These are phyloP conservation scores for Gossypium turneri DNA, from an alignment of 345 rosid species.

Conservation along the genomic window DNA sequence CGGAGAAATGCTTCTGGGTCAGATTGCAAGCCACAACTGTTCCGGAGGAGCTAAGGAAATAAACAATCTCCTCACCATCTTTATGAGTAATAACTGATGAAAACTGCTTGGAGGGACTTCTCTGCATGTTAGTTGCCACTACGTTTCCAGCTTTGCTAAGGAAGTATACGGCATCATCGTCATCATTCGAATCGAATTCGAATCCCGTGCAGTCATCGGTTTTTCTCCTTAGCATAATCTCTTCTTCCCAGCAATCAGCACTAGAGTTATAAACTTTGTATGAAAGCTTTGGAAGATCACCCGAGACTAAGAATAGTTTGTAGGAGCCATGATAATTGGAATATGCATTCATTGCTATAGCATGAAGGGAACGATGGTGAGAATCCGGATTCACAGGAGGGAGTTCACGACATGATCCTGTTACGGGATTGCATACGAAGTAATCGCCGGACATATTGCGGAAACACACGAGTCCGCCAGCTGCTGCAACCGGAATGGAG, in stretches of 20 bases:
- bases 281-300: slow-evolving; percentile 56
- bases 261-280: slow-evolving; percentile 48
- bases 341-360: slow-evolving; percentile 53
- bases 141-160: slow-evolving; percentile 76
- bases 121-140: slow-evolving; percentile 69
- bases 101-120: slow-evolving; percentile 86
- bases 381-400: slow-evolving; percentile 33
- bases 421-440: slow-evolving; percentile 61
- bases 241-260: slow-evolving; percentile 54
- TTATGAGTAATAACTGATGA: slow-evolving; percentile 59
- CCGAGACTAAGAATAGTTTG: slow-evolving; percentile 59
- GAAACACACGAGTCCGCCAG: slow-evolving; percentile 64
- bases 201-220: slow-evolving; percentile 25
- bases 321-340: slow-evolving; percentile 30
- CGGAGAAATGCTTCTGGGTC: slow-evolving; percentile 41
- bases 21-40: slow-evolving; percentile 66
- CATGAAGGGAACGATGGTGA: slow-evolving; percentile 46
- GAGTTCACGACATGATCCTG: slow-evolving; percentile 46
- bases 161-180: slow-evolving; percentile 57
- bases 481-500: slow-evolving; percentile 66
- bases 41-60: slow-evolving; percentile 74
- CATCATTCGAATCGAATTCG: slow-evolving; percentile 31
- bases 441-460: slow-evolving; percentile 45
- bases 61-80: slow-evolving; percentile 46
- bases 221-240: slow-evolving; percentile 35